Percentiles rank a stretch among this genome's conserved stretches.
Evolutionary conservation across 208 protist genomes (phyloP).

Genomic region (Crithidia fasciculata): DNA sequence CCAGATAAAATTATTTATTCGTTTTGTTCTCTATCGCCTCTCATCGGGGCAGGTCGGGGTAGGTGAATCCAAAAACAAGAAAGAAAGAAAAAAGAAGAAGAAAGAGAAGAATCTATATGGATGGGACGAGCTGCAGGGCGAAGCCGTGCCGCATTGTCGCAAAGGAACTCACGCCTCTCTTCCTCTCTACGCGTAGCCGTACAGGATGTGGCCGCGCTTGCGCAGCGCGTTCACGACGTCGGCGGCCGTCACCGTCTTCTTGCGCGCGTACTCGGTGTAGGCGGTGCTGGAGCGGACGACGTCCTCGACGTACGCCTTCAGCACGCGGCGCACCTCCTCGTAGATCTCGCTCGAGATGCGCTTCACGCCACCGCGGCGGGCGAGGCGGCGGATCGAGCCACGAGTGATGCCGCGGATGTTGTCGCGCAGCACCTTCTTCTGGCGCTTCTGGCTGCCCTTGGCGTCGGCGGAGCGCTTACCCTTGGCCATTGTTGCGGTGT

Average conservation of each 20-base stretch:
- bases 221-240: slow-evolving; percentile 92
- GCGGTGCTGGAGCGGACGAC: slow-evolving; percentile 84
- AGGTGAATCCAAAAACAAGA: slow-evolving; percentile 6
- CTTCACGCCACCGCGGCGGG: slow-evolving; percentile 92
- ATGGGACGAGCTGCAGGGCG: too few relatives aligned
- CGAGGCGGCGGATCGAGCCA: slow-evolving; percentile 89
- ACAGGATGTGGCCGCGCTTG: slow-evolving; percentile 89
- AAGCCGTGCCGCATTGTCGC: too few relatives aligned
- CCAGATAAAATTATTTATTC: neutral
- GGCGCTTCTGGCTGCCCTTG: slow-evolving; percentile 80
- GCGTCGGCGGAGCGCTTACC: slow-evolving; percentile 75
- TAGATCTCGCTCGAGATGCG: slow-evolving; percentile 82
- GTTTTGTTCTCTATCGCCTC: slow-evolving; percentile 4
- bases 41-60: slow-evolving; percentile 8
- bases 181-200: slow-evolving; percentile 76
- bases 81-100: neutral
- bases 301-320: slow-evolving; percentile 85
- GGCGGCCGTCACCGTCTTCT: slow-evolving; percentile 85
- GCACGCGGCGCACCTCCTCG: slow-evolving; percentile 75
- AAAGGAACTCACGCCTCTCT: too few relatives aligned
- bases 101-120: slow-evolving; percentile 11
- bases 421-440: slow-evolving; percentile 89
- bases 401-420: slow-evolving; percentile 88
- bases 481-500: slow-evolving; percentile 53
- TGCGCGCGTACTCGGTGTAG: slow-evolving; percentile 88